Conservation (phyloP, 148 eudicot species). For the Dianthus caryophyllus region DNA sequence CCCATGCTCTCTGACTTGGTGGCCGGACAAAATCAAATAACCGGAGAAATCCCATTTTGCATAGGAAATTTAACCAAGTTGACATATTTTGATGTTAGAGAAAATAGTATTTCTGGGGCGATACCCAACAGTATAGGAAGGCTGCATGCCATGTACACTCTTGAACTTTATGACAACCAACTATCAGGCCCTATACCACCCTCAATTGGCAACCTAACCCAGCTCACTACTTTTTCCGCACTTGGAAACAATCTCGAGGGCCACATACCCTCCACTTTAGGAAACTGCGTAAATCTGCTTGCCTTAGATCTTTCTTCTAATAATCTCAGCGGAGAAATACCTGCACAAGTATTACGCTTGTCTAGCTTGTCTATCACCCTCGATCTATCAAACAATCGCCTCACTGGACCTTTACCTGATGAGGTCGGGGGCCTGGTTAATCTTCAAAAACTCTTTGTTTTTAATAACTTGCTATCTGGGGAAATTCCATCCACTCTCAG, state of each 20-base stretch:
- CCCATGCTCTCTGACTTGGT: conserved; percentile 20
- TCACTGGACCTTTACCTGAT: conserved; percentile 31
- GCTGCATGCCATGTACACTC: background rate
- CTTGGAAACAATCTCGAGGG: conserved; percentile 26
- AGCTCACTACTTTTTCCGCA: conserved; percentile 10
- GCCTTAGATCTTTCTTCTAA: conserved; percentile 26
- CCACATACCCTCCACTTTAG: conserved; percentile 31
- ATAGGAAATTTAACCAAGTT: conserved; percentile 26
- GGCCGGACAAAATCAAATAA: conserved; percentile 13
- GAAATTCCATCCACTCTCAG: conserved; percentile 32
- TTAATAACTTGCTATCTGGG: conserved; percentile 29
- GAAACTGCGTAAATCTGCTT: conserved; percentile 25
- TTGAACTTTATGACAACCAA: conserved; percentile 6
- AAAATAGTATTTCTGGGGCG: conserved; percentile 25
- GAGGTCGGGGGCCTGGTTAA: conserved; percentile 29
- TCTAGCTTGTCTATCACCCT: background rate
- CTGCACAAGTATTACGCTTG: conserved; percentile 28
- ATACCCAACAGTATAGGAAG: conserved; percentile 34
- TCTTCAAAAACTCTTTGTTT: conserved; percentile 17
- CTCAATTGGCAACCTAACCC: conserved; percentile 33
- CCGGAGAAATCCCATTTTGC: conserved; percentile 33
- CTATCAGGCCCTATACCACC: conserved; percentile 35
- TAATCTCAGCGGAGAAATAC: conserved; percentile 32
- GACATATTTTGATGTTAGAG: background rate
- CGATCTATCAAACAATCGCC: conserved; percentile 22